Conservation (phyloP, 768 basidiomycete species). For the Omphalotus guepiniiformis region DNA sequence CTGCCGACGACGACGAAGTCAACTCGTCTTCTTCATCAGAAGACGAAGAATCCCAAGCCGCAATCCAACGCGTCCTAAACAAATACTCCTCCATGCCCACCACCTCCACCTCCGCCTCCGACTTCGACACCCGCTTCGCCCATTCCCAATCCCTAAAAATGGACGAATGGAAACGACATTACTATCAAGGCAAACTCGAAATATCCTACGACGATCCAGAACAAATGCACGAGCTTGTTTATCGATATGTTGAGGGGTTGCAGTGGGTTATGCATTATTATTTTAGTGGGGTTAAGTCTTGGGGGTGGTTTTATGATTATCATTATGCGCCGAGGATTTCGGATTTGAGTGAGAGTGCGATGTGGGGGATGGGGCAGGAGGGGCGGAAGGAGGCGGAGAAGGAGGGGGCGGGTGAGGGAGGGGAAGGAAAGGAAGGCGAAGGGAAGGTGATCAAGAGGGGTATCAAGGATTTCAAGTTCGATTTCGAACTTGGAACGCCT, state of each 20-base stretch:
- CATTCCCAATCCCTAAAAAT: constrained; percentile 74
- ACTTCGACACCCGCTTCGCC: constrained; percentile 79
- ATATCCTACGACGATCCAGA: constrained; percentile 70
- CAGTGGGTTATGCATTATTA: constrained; percentile 99
- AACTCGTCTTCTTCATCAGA: too few relatives aligned
- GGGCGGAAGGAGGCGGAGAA: neutral
- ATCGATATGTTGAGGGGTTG: constrained; percentile 85
- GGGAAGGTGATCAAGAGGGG: constrained; percentile 21
- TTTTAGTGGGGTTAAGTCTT: constrained; percentile 93
- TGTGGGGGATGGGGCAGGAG: constrained; percentile 1
- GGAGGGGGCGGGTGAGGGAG: neutral
- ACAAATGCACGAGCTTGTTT: constrained; percentile 66
- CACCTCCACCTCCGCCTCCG: constrained; percentile 66
- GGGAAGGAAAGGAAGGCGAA: too few relatives aligned
- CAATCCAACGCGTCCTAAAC: constrained; percentile 75
- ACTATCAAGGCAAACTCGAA: constrained; percentile 90
- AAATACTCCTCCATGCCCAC: constrained; percentile 91
- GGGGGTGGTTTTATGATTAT: constrained; percentile 99
- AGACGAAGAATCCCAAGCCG: constrained; percentile 67
- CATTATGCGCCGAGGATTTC: constrained; percentile 97
- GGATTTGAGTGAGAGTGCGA: constrained; percentile 43
- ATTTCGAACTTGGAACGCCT: constrained; percentile 82
- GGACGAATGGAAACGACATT: constrained; percentile 86
- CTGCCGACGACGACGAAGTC: too few relatives aligned
- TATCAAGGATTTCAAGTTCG: constrained; percentile 76